Conservation (phyloP, 176 grass and related monocot species). For the Elymus sibiricus region DNA sequence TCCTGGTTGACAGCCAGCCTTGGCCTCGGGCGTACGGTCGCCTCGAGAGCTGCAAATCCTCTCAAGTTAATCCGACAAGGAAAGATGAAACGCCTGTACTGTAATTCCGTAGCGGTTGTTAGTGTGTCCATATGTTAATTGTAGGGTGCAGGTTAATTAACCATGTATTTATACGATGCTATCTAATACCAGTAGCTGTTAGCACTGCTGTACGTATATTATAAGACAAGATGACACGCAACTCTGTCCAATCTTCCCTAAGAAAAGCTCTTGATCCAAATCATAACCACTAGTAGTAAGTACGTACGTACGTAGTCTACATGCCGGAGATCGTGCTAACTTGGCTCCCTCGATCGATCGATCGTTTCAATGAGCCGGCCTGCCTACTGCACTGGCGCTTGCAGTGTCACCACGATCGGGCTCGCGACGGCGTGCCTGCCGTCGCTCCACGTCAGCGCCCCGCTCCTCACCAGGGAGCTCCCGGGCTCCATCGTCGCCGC, state of each 20-base stretch:
- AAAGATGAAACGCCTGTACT: no score
- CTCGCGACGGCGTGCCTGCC: conserved; percentile 57
- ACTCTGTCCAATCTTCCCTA: background rate
- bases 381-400: conserved; percentile 72
- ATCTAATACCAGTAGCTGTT: background rate
- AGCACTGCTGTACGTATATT: background rate
- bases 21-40: no score
- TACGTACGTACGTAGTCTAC: no score
- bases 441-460: conserved; percentile 67
- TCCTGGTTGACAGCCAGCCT: no score
- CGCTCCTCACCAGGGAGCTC: conserved; percentile 73
- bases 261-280: no score
- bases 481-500: conserved; percentile 73
- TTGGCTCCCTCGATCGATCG: background rate
- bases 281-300: no score
- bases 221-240: background rate
- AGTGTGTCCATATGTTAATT: background rate
- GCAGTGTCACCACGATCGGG: conserved; percentile 71
- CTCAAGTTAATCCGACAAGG: background rate
- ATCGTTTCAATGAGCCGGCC: background rate
- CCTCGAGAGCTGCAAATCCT: background rate
- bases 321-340: conserved; percentile 2
- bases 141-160: background rate
- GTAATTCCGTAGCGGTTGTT: no score
- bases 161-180: background rate